Conservation (phyloP, 2,329 filamentous ascomycete species). For the Xylaria sp. region DNA sequence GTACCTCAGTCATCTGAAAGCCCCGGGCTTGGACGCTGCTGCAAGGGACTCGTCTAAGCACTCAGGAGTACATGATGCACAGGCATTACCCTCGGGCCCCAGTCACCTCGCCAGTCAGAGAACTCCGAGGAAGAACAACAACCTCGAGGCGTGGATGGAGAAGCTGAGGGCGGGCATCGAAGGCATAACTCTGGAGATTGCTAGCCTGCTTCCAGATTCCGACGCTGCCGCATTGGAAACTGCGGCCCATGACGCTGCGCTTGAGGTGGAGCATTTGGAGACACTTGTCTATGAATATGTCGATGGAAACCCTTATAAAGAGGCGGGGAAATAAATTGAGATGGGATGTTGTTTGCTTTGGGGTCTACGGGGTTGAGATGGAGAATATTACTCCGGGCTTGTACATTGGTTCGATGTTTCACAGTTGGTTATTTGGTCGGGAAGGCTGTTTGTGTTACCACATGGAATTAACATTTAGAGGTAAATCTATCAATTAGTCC, state of each 20-base stretch:
- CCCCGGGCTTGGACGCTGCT: too few species aligned
- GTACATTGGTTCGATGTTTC: not conserved
- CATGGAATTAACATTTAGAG: too few species aligned
- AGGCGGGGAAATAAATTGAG: not conserved
- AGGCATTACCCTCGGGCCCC: not conserved
- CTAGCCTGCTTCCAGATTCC: not conserved
- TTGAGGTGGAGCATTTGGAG: slow-evolving; percentile 12
- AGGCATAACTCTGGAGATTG: not conserved
- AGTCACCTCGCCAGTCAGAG: not conserved
- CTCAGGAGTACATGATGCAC: too few species aligned
- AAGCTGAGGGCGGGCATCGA: not conserved
- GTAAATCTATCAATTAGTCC: too few species aligned
- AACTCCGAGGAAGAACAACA: not conserved
- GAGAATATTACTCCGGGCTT: not conserved
- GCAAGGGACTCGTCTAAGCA: not conserved
- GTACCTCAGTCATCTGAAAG: too few species aligned
- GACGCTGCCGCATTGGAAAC: slow-evolving; percentile 10
- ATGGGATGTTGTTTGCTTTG: not conserved
- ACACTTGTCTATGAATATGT: not conserved
- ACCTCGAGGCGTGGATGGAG: not conserved
- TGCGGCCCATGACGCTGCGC: not conserved
- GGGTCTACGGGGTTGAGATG: not conserved
- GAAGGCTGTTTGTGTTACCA: too few species aligned
- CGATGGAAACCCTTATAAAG: not conserved
- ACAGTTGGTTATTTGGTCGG: too few species aligned